phyloP scores from a whole-genome alignment of 306 rosid species.

The Ormosia semicastrata region DNA sequence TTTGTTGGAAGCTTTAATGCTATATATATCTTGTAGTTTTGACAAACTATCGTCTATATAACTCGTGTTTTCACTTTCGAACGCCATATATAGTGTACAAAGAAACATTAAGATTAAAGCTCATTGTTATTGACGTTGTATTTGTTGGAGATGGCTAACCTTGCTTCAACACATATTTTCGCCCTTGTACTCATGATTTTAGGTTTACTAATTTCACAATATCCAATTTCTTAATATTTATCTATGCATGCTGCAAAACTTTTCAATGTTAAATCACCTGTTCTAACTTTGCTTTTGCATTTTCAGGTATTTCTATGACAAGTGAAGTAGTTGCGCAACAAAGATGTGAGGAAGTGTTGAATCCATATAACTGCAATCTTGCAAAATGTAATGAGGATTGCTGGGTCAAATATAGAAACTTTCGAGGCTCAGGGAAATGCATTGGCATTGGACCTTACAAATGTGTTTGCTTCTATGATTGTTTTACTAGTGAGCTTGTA shows the following conservation, averaged over 20 bases:
- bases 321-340: background rate
- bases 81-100: background rate
- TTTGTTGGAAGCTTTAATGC: too few species aligned
- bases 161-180: background rate
- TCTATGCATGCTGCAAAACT: background rate
- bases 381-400: background rate
- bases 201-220: background rate
- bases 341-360: background rate
- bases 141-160: background rate
- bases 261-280: background rate
- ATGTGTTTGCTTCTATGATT: background rate
- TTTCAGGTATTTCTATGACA: background rate
- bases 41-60: background rate
- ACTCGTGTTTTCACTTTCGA: background rate
- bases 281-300: background rate
- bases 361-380: background rate
- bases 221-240: background rate
- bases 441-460: background rate
- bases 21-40: too few species aligned
- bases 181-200: background rate
- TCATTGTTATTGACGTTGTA: background rate
- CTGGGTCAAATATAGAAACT: background rate
- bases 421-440: background rate
- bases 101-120: background rate
- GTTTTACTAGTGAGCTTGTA: background rate